phyloP scores from a whole-genome alignment of 257 asterid species.

The Paulownia fortunei region DNA sequence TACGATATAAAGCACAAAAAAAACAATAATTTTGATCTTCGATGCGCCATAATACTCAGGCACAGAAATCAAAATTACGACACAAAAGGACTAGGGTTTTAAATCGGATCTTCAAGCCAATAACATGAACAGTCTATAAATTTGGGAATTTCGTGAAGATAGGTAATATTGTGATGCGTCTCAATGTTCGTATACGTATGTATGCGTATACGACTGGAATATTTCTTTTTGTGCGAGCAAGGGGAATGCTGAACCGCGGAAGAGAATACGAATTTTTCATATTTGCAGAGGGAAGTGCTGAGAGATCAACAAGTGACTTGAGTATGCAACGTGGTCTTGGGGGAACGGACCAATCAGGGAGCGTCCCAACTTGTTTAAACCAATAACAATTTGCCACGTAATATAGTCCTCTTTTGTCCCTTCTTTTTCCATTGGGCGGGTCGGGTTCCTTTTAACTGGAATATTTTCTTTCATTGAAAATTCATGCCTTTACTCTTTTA shows the following conservation, averaged over 20 bases:
- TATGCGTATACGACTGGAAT: neutral
- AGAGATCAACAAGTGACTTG: constrained; percentile 20
- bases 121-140: neutral
- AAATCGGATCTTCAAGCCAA: constrained; percentile 39
- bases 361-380: constrained; percentile 33
- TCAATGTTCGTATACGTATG: constrained; percentile 6
- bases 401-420: neutral
- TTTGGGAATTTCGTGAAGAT: neutral
- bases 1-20: constrained; percentile 55
- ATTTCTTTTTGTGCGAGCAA: constrained; percentile 16
- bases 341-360: constrained; percentile 61
- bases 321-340: constrained; percentile 55
- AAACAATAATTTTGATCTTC: constrained; percentile 60
- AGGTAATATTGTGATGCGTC: neutral
- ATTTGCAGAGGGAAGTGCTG: constrained; percentile 26
- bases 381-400: constrained; percentile 54
- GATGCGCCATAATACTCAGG: constrained; percentile 66
- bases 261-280: constrained; percentile 28
- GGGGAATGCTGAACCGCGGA: constrained; percentile 34
- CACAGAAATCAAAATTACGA: constrained; percentile 52
- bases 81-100: constrained; percentile 39
- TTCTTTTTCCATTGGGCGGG: neutral
- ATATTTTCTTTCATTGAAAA: neutral
- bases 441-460: neutral
- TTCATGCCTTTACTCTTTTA: neutral